Percentiles rank a stretch among this genome's conserved stretches.
phyloP scores from a whole-genome alignment of 1,139 yeast genomes.

The Yamadazyma triangularis region DNA sequence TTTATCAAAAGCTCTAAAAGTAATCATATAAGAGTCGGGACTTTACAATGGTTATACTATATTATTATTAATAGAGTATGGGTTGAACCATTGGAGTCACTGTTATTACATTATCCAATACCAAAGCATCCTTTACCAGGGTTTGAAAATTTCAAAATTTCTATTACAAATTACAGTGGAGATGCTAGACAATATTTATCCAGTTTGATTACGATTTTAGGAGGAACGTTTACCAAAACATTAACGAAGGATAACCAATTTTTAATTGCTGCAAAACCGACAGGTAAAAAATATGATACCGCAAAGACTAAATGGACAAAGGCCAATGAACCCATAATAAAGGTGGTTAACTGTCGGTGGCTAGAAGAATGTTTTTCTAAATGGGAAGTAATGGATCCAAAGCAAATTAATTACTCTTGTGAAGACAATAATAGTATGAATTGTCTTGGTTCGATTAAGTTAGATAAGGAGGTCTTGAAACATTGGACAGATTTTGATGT shows the following conservation, averaged over 20 bases:
- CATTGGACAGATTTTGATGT: conserved; percentile 34
- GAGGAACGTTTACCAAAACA: conserved; percentile 73
- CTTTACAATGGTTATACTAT: conserved; percentile 69
- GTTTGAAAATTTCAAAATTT: conserved; percentile 49
- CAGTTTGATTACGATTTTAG: conserved; percentile 60
- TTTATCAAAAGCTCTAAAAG: conserved; percentile 22
- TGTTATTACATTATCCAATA: conserved; percentile 69
- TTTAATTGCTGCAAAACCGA: conserved; percentile 61
- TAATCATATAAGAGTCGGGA: conserved; percentile 48
- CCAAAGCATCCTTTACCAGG: conserved; percentile 50
- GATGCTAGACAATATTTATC: conserved; percentile 74
- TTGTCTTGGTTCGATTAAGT: conserved; percentile 48
- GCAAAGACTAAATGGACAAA: conserved; percentile 57
- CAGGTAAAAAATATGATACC: conserved; percentile 72
- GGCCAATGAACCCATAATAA: conserved; percentile 32
- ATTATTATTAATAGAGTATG: conserved; percentile 55
- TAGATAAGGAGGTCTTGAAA: conserved; percentile 36
- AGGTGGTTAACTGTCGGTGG: conserved; percentile 79
- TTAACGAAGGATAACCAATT: conserved; percentile 67
- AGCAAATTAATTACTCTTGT: conserved; percentile 33
- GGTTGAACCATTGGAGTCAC: conserved; percentile 50
- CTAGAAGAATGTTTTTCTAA: conserved; percentile 72
- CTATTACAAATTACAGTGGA: conserved; percentile 81
- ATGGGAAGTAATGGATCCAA: conserved; percentile 51
- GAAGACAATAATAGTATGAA: conserved; percentile 40